Base-by-base conservation (phyloP, 139 green algal genomes). In the Auxenochlorella protothecoides region DNA sequence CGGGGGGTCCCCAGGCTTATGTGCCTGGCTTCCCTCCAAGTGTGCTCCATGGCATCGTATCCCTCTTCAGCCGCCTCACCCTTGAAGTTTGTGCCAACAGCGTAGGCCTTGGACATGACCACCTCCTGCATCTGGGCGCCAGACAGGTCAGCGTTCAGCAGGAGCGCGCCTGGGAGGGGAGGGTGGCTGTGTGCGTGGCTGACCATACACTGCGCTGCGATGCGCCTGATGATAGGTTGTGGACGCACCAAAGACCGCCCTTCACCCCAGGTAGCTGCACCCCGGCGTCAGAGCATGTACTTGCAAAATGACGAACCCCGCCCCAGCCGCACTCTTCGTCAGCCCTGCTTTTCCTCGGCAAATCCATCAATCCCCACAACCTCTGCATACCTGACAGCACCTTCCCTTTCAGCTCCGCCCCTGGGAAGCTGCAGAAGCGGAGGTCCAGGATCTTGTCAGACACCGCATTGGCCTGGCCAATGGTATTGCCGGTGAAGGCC, bases 401-500 rank as follows among this genome's bases (percentile, higher is more conserved):
- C 75, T 94, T 97, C 55, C 73, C 82, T 10, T 59, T 73, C 44
- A 98, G 77, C 75, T 97, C 78, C 52, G 79, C 85, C n/a, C 81
- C 87, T 8, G 63, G 63, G 72, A 87, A 88, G 14, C 84, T 71
- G 80, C 90, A 97, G 78, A 87, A 80, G 8, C 93, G 80, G 55
- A 98, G 78, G 81, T 98, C 93, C 59, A 98, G 80, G 10, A 92
- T 11, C 68, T 89, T 94, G 86, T 98, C 90, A 4, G 81, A 88
- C 57, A 98, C 93, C 12, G 89, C 93, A 70, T 98, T 98, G 59
- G 93, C 93, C 83, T 95, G 88, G 3, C 92, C 92, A 59, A 97
- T 94, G 44, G 92, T 97, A 87, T 97, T 97, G 72, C 92, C 92
- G 0, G 86, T 78, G 68, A 87, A 95, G 10, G 83, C 92, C 53